Evolutionary conservation across 2,329 filamentous ascomycete genomes (phyloP).

Genomic region (Xylariaceae sp.): DNA sequence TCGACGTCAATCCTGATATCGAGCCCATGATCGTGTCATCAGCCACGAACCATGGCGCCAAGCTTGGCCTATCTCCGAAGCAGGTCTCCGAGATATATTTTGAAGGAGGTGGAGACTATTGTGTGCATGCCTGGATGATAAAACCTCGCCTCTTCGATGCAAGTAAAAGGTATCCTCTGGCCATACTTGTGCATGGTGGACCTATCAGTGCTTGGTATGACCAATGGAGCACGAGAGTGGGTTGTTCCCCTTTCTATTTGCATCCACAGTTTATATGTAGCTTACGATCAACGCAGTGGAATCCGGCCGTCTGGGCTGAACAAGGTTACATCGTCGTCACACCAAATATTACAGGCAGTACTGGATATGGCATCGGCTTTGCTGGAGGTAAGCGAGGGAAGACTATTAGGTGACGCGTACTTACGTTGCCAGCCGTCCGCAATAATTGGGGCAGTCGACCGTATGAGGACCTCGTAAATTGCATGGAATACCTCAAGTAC

Average conservation of each 20-base stretch:
- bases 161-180: slow-evolving; percentile 42
- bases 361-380: slow-evolving; percentile 54
- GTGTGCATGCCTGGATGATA: slow-evolving; percentile 45
- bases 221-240: slow-evolving; percentile 50
- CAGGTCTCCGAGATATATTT: slow-evolving; percentile 48
- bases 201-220: slow-evolving; percentile 55
- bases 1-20: slow-evolving; percentile 28
- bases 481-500: slow-evolving; percentile 53
- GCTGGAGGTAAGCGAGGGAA: slow-evolving; percentile 30
- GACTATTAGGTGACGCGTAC: neutral
- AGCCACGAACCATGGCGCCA: slow-evolving; percentile 36
- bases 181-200: slow-evolving; percentile 43
- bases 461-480: slow-evolving; percentile 58
- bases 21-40: slow-evolving; percentile 37
- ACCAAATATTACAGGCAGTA: slow-evolving; percentile 62
- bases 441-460: slow-evolving; percentile 57
- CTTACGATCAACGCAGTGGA: slow-evolving; percentile 45
- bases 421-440: slow-evolving; percentile 50
- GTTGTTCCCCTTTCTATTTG: slow-evolving; percentile 18
- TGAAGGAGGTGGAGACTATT: slow-evolving; percentile 40
- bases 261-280: neutral
- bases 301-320: slow-evolving; percentile 59
- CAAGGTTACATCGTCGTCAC: slow-evolving; percentile 63
- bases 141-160: slow-evolving; percentile 43
- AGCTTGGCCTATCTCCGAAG: slow-evolving; percentile 38